phyloP scores from a whole-genome alignment of 2,329 filamentous ascomycete species.

The Fusarium sambucinum region DNA sequence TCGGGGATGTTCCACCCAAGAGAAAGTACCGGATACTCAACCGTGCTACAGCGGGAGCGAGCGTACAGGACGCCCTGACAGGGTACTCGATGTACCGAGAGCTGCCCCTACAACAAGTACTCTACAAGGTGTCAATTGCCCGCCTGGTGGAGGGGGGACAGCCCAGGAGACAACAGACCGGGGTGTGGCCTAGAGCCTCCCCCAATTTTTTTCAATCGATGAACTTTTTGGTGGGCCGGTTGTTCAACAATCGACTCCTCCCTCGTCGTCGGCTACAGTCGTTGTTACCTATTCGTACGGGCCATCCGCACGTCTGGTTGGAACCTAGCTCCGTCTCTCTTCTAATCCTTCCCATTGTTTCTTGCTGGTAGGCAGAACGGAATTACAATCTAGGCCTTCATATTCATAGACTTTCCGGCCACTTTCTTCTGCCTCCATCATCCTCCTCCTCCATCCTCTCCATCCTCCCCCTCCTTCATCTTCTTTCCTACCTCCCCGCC shows the following conservation, averaged over 20 bases:
- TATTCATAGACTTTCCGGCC: slow-evolving; percentile 43
- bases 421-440: slow-evolving; percentile 45
- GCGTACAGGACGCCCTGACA: slow-evolving; percentile 25
- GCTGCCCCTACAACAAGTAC: slow-evolving; percentile 28
- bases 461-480: slow-evolving; percentile 15
- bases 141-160: slow-evolving; percentile 2
- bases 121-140: slow-evolving; percentile 25
- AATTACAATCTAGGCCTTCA: slow-evolving; percentile 42
- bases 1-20: slow-evolving; percentile 43
- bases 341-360: slow-evolving; percentile 45
- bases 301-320: slow-evolving; percentile 39
- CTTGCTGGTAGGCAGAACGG: slow-evolving; percentile 47
- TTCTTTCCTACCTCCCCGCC: slow-evolving; percentile 38
- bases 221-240: slow-evolving; percentile 51
- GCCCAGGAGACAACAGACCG: slow-evolving; percentile 35
- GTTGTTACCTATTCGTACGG: slow-evolving; percentile 48
- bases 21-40: slow-evolving; percentile 46
- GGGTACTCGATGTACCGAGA: slow-evolving; percentile 41
- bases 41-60: slow-evolving; percentile 34
- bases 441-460: slow-evolving; percentile 26
- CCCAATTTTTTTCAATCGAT: slow-evolving; percentile 52
- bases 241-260: slow-evolving; percentile 54
- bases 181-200: slow-evolving; percentile 47
- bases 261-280: slow-evolving; percentile 47
- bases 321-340: slow-evolving; percentile 39